Evolutionary conservation across 169 alveolate genomes (phyloP), one percentile per base, ranked within the genome.

Genomic region (Eimeria zaria): DNA sequence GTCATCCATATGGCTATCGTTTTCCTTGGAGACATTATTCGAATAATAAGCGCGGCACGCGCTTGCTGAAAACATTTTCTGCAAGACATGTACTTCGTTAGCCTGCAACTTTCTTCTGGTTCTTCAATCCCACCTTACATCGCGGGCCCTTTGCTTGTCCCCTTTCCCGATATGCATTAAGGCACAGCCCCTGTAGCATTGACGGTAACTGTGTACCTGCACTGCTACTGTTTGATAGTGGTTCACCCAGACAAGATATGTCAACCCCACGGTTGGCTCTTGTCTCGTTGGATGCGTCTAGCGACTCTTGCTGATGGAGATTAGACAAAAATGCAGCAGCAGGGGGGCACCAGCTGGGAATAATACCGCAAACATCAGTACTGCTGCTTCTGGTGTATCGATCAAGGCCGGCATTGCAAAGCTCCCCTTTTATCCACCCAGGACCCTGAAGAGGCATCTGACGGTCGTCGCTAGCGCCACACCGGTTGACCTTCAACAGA

Each of bases 311-410:
- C 41, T 51, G 91, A 22, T 53, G 91, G 22, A 55, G 74, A 33
- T 3, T 51, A 33, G 91, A 83, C 30, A 53, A 24, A 33, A 30
- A 55, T 16, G 76, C 24, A 55, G 91, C 76, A 27, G 55, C 67
- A 33, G 91, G 74, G 76, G 71, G 73, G 33, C 67, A 83, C 73
- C 91, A 53, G 51, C 55, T 51, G 22, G 76, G 74, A 20, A 55
- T 41, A 53, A 53, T 39, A 20, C 58, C 73, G 55, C 91, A 83
- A 41, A 78, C 64, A 46, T 78, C 88, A 24, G 88, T 78, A 48
- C 88, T 78, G 88, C 88, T 78, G 88, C 88, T 78, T 51, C 88
- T 78, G 12, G 88, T 78, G 88, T 78, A 78, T n/a, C 88, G 67
- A 16, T 78, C 64, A 44, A n/a, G 69, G 30, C 41, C 39, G 20